Evolutionary conservation across 306 rosid species (phyloP).

Genomic region (Astragalus membranaceus): DNA sequence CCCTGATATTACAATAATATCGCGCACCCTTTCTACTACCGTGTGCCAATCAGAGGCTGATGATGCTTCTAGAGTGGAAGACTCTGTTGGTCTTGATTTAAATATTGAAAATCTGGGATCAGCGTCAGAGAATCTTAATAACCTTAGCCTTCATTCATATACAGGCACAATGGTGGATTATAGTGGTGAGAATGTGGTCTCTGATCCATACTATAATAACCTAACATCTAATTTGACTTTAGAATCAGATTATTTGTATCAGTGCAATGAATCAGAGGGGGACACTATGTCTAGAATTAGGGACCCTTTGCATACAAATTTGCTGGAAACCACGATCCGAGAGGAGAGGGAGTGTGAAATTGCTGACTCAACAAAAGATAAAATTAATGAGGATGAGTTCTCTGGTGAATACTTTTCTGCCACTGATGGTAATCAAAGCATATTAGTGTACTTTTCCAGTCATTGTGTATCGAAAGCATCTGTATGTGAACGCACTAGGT

Average conservation of each 20-base stretch:
- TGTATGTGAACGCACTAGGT: slow-evolving; percentile 81
- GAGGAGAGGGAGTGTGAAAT: slow-evolving; percentile 44
- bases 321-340: slow-evolving; percentile 32
- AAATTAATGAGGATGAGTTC: slow-evolving; percentile 50
- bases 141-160: slow-evolving; percentile 33
- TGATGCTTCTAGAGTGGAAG: slow-evolving; percentile 28
- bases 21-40: slow-evolving; percentile 24
- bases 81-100: slow-evolving; percentile 25
- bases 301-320: slow-evolving; percentile 40
- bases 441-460: slow-evolving; percentile 92
- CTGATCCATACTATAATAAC: slow-evolving; percentile 35
- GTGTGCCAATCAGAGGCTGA: slow-evolving; percentile 36
- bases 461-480: slow-evolving; percentile 74
- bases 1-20: slow-evolving; percentile 26
- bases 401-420: slow-evolving; percentile 82
- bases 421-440: slow-evolving; percentile 83
- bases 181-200: slow-evolving; percentile 24
- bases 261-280: slow-evolving; percentile 31
- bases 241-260: slow-evolving; percentile 26
- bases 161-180: slow-evolving; percentile 29
- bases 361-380: slow-evolving; percentile 29
- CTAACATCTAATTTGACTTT: slow-evolving; percentile 28
- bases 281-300: slow-evolving; percentile 14
- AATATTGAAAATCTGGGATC: slow-evolving; percentile 39
- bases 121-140: slow-evolving; percentile 30